Percentiles rank a stretch among this genome's conserved stretches.
Conservation (phyloP, 495 filamentous ascomycete species). For the Talaromyces adpressus region DNA sequence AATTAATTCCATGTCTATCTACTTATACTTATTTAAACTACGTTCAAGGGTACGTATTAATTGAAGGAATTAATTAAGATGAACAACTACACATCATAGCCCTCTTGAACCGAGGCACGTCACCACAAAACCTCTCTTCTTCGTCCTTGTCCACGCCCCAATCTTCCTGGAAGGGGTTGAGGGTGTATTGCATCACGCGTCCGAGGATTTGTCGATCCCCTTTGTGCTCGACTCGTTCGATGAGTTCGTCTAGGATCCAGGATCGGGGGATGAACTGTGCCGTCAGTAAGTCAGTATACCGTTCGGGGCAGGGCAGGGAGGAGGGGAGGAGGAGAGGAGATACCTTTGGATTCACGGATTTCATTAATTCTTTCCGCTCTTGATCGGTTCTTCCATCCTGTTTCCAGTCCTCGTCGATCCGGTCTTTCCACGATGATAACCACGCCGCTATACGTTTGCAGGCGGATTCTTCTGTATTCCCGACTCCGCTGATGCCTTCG, state of each 20-base stretch:
- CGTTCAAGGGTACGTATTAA: no score
- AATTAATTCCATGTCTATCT: background rate
- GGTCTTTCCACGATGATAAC: conserved; percentile 63
- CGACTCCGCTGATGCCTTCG: conserved; percentile 51
- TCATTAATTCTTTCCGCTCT: conserved; percentile 66
- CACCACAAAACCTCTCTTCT: conserved; percentile 77
- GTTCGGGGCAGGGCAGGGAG: background rate
- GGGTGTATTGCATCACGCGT: conserved; percentile 68
- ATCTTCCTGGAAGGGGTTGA: conserved; percentile 74
- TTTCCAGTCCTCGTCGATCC: conserved; percentile 67
- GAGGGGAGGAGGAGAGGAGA: conserved; percentile 9
- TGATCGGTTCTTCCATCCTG: conserved; percentile 39
- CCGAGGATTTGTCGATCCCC: conserved; percentile 72
- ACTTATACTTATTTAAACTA: no score
- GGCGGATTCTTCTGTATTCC: conserved; percentile 52
- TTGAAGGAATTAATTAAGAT: conserved; percentile 27
- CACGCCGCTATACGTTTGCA: conserved; percentile 60
- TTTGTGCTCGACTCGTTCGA: conserved; percentile 75
- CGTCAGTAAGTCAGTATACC: conserved; percentile 4
- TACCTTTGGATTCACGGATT: conserved; percentile 74
- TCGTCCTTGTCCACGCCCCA: conserved; percentile 67
- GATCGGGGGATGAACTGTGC: conserved; percentile 67
- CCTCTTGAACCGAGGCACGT: conserved; percentile 70
- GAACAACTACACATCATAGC: conserved; percentile 90
- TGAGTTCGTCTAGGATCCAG: conserved; percentile 93